Conservation (phyloP, 1,139 yeast genomes). For the Hemisphaericaspora xylofermentans region DNA sequence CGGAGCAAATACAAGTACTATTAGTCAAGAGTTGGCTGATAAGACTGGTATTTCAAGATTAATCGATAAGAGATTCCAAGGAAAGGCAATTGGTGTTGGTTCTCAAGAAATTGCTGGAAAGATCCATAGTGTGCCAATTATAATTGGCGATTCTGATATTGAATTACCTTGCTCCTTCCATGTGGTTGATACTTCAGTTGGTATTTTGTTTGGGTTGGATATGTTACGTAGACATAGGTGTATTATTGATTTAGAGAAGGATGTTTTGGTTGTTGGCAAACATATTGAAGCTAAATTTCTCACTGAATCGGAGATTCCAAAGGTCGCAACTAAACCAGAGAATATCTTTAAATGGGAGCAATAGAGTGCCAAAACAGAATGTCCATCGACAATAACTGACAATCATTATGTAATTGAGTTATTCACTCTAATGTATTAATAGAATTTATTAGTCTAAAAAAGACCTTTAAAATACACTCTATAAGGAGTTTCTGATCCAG, state of each 20-base stretch:
- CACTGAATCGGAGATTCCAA: conserved; percentile 66
- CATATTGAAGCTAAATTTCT: conserved; percentile 69
- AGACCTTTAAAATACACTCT: conserved; percentile 23
- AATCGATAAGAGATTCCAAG: conserved; percentile 78
- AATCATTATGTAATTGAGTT: too few species aligned
- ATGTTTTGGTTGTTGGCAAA: conserved; percentile 70
- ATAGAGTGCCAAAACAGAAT: neutral
- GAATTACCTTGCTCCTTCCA: conserved; percentile 77
- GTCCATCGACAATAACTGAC: too few species aligned
- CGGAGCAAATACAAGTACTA: conserved; percentile 91
- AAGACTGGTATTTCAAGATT: conserved; percentile 66
- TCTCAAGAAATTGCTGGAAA: conserved; percentile 74
- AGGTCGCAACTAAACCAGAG: conserved; percentile 34
- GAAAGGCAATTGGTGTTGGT: conserved; percentile 92
- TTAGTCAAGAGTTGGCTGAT: conserved; percentile 75
- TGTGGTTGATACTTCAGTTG: conserved; percentile 76
- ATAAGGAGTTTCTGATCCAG: conserved; percentile 25
- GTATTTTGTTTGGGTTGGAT: conserved; percentile 65
- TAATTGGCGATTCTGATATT: conserved; percentile 55
- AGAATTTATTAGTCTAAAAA: conserved; percentile 2
- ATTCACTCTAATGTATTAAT: neutral
- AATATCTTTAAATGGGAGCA: conserved; percentile 12
- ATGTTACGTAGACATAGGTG: conserved; percentile 91
- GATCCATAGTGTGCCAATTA: conserved; percentile 85
- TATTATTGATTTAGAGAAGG: conserved; percentile 66